Conservation (phyloP, 805 yeast genomes). For the Saturnispora serradocipensis region DNA sequence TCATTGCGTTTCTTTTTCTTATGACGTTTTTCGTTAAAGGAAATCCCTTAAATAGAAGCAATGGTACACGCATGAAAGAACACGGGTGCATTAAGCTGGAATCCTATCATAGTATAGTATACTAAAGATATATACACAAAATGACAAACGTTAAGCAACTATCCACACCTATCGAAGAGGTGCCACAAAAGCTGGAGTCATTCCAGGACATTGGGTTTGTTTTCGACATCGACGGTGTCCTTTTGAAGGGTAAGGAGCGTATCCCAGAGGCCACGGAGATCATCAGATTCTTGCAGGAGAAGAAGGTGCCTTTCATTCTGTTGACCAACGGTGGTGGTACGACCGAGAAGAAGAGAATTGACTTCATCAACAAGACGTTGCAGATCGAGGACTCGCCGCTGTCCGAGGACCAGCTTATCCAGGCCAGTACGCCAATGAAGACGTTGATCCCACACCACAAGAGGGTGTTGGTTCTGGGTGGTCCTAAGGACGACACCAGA, state of each 20-base stretch:
- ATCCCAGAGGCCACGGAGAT: slow-evolving; percentile 60
- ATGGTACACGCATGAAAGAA: not conserved
- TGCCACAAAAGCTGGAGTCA: slow-evolving; percentile 4
- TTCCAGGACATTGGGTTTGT: slow-evolving; percentile 25
- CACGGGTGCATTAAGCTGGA: too few species aligned
- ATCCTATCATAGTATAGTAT: not conserved
- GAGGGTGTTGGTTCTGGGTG: slow-evolving; percentile 79
- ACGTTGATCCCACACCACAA: slow-evolving; percentile 43
- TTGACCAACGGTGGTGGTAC: slow-evolving; percentile 90
- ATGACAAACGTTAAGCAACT: slow-evolving; percentile 7
- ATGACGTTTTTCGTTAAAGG: not conserved
- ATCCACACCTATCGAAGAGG: slow-evolving; percentile 13
- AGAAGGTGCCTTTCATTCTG: slow-evolving; percentile 63
- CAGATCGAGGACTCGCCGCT: slow-evolving; percentile 19
- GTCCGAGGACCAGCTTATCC: slow-evolving; percentile 57
- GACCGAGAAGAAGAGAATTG: slow-evolving; percentile 51
- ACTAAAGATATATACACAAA: not conserved
- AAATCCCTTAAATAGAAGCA: not conserved
- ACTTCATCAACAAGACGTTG: slow-evolving; percentile 33
- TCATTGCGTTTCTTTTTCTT: not conserved
- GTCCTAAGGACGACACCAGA: slow-evolving; percentile 63
- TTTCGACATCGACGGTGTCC: slow-evolving; percentile 73
- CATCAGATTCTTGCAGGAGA: slow-evolving; percentile 32
- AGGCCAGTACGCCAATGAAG: slow-evolving; percentile 81
- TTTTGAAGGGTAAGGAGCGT: slow-evolving; percentile 62